phyloP scores from a whole-genome alignment of 164 flowering plant species.

The Nymphaea thermarum region DNA sequence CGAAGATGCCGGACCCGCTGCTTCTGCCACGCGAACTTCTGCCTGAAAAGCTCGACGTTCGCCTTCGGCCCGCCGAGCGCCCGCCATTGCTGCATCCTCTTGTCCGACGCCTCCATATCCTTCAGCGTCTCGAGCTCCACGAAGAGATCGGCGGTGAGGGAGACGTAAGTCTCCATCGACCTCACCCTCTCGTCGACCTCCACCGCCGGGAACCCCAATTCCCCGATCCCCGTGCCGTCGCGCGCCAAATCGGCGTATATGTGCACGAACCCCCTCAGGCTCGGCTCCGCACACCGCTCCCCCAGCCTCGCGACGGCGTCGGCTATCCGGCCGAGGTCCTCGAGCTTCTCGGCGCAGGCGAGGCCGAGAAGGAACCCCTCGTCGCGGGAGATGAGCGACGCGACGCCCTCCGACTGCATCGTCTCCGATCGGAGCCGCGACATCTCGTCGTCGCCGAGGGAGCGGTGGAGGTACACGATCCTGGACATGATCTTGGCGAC shows the following conservation, averaged over 20 bases:
- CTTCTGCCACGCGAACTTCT: constrained; percentile 31
- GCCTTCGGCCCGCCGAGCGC: constrained; percentile 6
- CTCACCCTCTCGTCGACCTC: constrained; percentile 20
- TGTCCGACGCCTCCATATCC: constrained; percentile 41
- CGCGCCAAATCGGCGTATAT: constrained; percentile 28
- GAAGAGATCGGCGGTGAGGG: constrained; percentile 31
- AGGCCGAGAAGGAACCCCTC: constrained; percentile 40
- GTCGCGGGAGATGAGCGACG: constrained; percentile 41
- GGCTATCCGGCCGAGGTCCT: constrained; percentile 46
- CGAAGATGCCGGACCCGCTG: constrained; percentile 28
- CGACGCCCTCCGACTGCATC: constrained; percentile 37
- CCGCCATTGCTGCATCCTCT: constrained; percentile 32
- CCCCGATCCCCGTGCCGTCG: constrained; percentile 2
- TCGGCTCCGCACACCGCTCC: constrained; percentile 32
- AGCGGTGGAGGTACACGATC: constrained; percentile 42
- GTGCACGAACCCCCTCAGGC: constrained; percentile 29
- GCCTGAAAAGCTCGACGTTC: constrained; percentile 23
- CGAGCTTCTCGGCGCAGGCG: constrained; percentile 48
- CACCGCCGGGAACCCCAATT: constrained; percentile 18
- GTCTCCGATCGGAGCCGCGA: constrained; percentile 21
- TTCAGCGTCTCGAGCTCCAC: constrained; percentile 22
- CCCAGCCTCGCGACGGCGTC: constrained; percentile 34
- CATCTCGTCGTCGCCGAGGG: constrained; percentile 46
- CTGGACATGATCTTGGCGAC: constrained; percentile 64
- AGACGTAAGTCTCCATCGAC: constrained; percentile 41